Conservation (phyloP, 331 rosid genomes). For the Arachis monticola region DNA sequence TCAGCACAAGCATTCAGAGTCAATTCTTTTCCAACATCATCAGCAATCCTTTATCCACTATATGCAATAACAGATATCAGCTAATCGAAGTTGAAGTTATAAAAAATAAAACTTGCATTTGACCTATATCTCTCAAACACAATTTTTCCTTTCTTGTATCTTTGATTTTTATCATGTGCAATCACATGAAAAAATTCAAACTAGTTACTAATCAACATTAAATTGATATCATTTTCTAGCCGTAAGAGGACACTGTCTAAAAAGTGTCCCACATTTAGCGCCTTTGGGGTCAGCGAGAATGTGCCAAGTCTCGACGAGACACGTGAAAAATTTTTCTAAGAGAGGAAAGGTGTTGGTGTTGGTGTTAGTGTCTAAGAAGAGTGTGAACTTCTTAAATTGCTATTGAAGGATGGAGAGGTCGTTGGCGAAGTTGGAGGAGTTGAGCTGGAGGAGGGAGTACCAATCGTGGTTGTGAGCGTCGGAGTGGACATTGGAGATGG, state of each 20-base stretch:
- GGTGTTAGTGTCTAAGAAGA: slow-evolving; percentile 42
- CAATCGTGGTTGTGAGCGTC: slow-evolving; percentile 35
- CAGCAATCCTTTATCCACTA: no score
- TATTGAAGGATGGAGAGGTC: slow-evolving; percentile 32
- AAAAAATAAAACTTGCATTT: slow-evolving; percentile 5
- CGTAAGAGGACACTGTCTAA: slow-evolving; percentile 52
- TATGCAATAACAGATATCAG: no score
- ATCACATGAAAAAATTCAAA: no score
- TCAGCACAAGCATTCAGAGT: no score
- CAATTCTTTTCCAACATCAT: no score
- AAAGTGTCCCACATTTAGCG: slow-evolving; percentile 35
- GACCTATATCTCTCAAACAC: slow-evolving; percentile 51
- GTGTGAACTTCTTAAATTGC: slow-evolving; percentile 42
- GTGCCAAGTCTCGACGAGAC: slow-evolving; percentile 47
- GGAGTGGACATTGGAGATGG: slow-evolving; percentile 44
- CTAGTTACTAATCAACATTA: no score
- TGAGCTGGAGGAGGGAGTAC: slow-evolving; percentile 47
- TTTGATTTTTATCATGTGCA: neutral
- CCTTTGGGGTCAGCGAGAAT: slow-evolving; percentile 43
- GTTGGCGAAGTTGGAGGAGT: slow-evolving; percentile 15
- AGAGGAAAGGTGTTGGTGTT: slow-evolving; percentile 34
- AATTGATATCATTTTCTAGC: slow-evolving; percentile 30
- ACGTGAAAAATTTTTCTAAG: slow-evolving; percentile 42
- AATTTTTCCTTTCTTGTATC: slow-evolving; percentile 59
- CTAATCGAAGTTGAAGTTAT: no score